phyloP scores from a whole-genome alignment of 306 rosid genomes.

The Malus sieversii region DNA sequence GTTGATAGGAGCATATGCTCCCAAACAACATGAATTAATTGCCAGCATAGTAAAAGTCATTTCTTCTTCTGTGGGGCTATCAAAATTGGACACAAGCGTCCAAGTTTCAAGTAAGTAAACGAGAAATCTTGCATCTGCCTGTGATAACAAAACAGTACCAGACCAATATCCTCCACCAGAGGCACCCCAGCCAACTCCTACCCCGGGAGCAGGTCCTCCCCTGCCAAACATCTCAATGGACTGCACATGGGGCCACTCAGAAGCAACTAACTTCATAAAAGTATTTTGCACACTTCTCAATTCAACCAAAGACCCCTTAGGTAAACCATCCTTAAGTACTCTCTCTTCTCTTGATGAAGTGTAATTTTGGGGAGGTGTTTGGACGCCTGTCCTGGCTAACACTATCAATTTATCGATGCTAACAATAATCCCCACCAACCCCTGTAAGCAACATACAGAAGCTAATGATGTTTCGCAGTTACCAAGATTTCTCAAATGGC shows the following conservation, averaged over 20 bases:
- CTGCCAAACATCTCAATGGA: constrained; percentile 75
- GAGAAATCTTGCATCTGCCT: constrained; percentile 53
- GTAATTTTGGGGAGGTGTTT: constrained; percentile 31
- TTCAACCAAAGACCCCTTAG: constrained; percentile 41
- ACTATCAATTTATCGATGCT: constrained; percentile 53
- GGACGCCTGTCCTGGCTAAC: constrained; percentile 47
- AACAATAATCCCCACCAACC: constrained; percentile 39
- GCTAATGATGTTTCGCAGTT: constrained; percentile 65
- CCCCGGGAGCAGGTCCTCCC: constrained; percentile 97
- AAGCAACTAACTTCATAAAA: constrained; percentile 49
- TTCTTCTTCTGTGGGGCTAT: constrained; percentile 35
- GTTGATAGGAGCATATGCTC: too few species aligned
- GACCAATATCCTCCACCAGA: constrained; percentile 93
- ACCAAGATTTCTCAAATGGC: constrained; percentile 50
- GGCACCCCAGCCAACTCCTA: constrained; percentile 93
- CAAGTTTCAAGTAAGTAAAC: constrained; percentile 43
- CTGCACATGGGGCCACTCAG: constrained; percentile 45
- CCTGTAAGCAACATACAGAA: constrained; percentile 68
- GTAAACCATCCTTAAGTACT: constrained; percentile 63
- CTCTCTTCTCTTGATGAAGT: constrained; percentile 53
- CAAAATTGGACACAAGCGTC: constrained; percentile 20
- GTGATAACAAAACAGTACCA: constrained; percentile 44
- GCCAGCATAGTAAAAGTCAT: constrained; percentile 30
- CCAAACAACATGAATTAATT: constrained; percentile 51
- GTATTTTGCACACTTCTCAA: constrained; percentile 42